Evolutionary conservation across 805 yeast species (phyloP).

Genomic region (Wickerhamomyces ciferrii): DNA sequence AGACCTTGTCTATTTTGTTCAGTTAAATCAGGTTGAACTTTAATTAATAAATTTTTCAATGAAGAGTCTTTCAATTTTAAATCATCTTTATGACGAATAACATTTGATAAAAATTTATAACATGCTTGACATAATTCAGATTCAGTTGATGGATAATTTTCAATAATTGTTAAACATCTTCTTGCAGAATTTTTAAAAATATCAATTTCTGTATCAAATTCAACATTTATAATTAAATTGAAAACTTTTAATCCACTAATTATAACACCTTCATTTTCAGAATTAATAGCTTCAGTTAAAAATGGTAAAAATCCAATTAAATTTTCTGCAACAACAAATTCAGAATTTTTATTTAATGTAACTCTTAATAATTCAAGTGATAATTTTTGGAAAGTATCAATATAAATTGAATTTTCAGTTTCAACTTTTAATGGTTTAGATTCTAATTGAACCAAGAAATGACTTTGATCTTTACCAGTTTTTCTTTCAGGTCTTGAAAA

Average conservation of each 20-base stretch:
- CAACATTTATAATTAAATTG: constrained; percentile 37
- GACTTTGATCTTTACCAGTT: constrained; percentile 45
- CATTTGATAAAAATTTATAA: constrained; percentile 65
- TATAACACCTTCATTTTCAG: constrained; percentile 76
- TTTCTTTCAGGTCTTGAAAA: constrained; percentile 13
- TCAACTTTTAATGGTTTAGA: constrained; percentile 51
- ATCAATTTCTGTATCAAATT: constrained; percentile 25
- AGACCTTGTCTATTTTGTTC: constrained; percentile 87
- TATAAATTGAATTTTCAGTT: constrained; percentile 49
- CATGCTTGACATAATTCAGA: constrained; percentile 77
- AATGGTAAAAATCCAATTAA: constrained; percentile 73
- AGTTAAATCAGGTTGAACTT: constrained; percentile 80
- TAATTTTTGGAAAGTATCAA: constrained; percentile 64
- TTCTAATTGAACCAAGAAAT: constrained; percentile 70
- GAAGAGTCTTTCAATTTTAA: constrained; percentile 66
- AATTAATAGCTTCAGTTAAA: constrained; percentile 51
- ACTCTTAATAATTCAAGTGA: constrained; percentile 71
- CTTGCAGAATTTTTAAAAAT: constrained; percentile 58
- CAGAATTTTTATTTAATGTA: constrained; percentile 59
- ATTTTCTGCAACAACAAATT: constrained; percentile 52
- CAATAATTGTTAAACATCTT: constrained; percentile 55
- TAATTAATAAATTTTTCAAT: constrained; percentile 62
- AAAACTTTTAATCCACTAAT: constrained; percentile 57
- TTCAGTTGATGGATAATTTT: constrained; percentile 73
- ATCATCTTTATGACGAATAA: constrained; percentile 65